Evolutionary conservation across 192 early-diverging fungal species (phyloP), one percentile per base, ranked within the genome.

Genomic region (Lobosporangium transversale): DNA sequence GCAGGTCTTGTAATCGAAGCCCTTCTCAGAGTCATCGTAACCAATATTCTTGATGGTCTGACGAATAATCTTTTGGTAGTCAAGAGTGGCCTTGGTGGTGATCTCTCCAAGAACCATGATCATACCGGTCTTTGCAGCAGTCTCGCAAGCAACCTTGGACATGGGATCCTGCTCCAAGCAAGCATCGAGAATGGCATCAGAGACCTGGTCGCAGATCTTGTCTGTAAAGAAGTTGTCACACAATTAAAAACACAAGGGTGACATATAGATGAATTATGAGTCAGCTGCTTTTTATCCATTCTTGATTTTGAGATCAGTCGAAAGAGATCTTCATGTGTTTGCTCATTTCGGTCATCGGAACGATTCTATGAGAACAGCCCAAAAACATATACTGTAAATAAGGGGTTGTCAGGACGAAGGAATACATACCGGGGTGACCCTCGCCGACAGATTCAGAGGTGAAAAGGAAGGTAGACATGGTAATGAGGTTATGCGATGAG

Each of bases 1-100:
- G 88, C 97, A 99, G 79, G 97, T 99, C 92, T 99, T 98, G 93
- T 98, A 98, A 86, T 99, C 97, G 85, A 99, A 99, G 70, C 97
- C 97, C 90, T 99, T 99, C 80, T 86, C 83, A 30, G 97, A 99
- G 86, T 95, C 94, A 85, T 99, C 97, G 81, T 98, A 99, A 68
- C 97, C 97, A 78, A 99, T 99, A 76, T 95, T 89, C 91, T 97
- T 97, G 89, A 99, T 91, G 79, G 95, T 94, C 83, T 97, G 89
- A 86, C 97, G 95, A 81, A 99, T 97, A 80, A 99, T 94, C 92
- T 96, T 95, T 85, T 99, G 97, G 92, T 97, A 99, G 89, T 99
- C 97, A 57, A 99, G 85, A 55, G 75, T 83, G 44, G 97, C 97
- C 89, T 95, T 95, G 92, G 97, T 99, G 75, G 96, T 96, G 88